phyloP scores from a whole-genome alignment of 1,284 basidiomycete genomes.

The Rhodotorula sp. region DNA sequence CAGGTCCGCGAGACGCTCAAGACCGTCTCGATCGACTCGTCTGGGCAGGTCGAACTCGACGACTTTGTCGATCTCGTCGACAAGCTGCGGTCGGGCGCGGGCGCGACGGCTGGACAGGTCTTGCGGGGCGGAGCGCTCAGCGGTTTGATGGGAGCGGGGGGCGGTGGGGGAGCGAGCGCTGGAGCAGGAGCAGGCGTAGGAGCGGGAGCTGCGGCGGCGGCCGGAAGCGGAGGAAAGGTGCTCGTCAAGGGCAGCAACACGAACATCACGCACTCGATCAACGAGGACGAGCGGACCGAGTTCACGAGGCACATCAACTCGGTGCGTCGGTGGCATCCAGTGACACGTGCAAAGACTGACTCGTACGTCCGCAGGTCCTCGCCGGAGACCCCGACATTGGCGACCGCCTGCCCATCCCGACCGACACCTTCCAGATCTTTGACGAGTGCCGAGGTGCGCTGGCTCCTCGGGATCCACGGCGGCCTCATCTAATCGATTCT shows the following conservation, averaged over 20 bases:
- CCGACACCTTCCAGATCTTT: constrained; percentile 98
- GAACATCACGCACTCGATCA: constrained; percentile 96
- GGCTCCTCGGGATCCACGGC: background rate
- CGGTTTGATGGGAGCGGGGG: constrained; percentile 27
- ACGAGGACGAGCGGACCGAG: constrained; percentile 92
- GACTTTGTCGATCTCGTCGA: constrained; percentile 96
- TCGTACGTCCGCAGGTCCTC: constrained; percentile 62
- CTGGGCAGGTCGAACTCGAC: constrained; percentile 93
- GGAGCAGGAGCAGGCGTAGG: background rate
- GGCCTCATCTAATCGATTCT: background rate
- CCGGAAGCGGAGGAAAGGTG: constrained; percentile 69
- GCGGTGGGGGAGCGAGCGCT: background rate
- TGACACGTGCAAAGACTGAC: background rate
- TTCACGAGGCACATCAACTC: constrained; percentile 98
- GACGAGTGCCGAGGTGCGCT: constrained; percentile 75
- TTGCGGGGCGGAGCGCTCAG: constrained; percentile 45
- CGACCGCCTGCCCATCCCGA: constrained; percentile 82
- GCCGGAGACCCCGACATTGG: constrained; percentile 85
- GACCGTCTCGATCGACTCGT: constrained; percentile 88
- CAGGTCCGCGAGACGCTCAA: constrained; percentile 82
- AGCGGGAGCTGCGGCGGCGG: constrained; percentile 1
- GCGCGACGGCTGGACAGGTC: constrained; percentile 58
- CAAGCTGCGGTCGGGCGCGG: constrained; percentile 61
- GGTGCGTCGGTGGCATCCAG: too few relatives aligned
- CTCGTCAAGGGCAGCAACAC: constrained; percentile 92